Conservation (phyloP, 805 yeast genomes). For the Yamadazyma endophytica region DNA sequence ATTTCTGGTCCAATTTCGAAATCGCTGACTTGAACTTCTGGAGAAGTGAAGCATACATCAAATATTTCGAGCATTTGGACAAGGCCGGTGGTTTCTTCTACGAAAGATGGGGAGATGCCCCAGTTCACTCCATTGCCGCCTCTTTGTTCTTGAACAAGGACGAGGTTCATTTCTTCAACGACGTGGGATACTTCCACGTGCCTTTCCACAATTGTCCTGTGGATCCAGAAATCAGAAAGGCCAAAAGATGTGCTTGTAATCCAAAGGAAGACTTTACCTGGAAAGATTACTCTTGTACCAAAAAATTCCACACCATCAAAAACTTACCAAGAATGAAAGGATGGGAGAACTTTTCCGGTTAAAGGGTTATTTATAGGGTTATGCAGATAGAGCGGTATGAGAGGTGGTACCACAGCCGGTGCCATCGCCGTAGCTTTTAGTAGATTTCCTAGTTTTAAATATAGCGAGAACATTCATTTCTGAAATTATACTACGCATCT, state of each 20-base stretch:
- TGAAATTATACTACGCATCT: too few relatives aligned
- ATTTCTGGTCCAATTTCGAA: constrained; percentile 91
- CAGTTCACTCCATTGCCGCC: constrained; percentile 86
- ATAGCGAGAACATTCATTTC: too few relatives aligned
- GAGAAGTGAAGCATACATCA: constrained; percentile 66
- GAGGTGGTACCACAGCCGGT: too few relatives aligned
- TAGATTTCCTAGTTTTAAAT: too few relatives aligned
- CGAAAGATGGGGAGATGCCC: constrained; percentile 95
- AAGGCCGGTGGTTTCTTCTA: constrained; percentile 87
- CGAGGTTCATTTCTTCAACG: constrained; percentile 73
- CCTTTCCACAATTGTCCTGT: constrained; percentile 83
- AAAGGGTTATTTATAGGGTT: too few relatives aligned
- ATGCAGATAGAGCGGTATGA: too few relatives aligned
- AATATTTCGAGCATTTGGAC: constrained; percentile 73
- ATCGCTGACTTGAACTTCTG: constrained; percentile 71
- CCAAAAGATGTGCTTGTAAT: constrained; percentile 69
- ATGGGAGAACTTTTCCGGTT: constrained; percentile 60
- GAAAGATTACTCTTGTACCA: constrained; percentile 69
- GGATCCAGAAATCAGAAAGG: constrained; percentile 51
- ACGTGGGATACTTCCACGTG: constrained; percentile 78
- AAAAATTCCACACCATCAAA: constrained; percentile 54
- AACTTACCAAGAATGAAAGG: constrained; percentile 59
- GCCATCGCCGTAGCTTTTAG: too few relatives aligned
- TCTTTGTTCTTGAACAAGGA: constrained; percentile 68
- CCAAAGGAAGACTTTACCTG: constrained; percentile 73